Conservation (phyloP, 192 early-diverging fungal species). For the Coemansia aciculifera region DNA sequence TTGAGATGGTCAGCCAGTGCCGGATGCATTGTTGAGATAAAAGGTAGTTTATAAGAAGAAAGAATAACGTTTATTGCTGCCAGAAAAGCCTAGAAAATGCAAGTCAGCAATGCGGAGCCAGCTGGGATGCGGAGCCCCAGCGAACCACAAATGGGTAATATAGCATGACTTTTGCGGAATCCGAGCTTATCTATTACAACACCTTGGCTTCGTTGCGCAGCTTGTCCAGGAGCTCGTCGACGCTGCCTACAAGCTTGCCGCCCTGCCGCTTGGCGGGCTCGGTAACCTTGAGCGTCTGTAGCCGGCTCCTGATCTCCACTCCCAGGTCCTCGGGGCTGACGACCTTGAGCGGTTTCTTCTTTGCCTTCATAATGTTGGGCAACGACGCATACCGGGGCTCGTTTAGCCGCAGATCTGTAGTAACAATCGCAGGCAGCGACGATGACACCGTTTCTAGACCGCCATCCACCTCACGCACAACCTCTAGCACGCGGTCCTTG, state of each 20-base stretch:
- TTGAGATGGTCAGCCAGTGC: constrained; percentile 52
- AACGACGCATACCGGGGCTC: constrained; percentile 95
- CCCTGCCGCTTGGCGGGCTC: constrained; percentile 93
- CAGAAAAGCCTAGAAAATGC: no score
- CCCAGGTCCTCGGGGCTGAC: constrained; percentile 74
- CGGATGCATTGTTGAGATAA: constrained; percentile 36
- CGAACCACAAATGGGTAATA: not conserved
- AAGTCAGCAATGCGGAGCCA: not conserved
- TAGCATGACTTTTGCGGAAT: not conserved
- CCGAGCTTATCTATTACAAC: constrained; percentile 46
- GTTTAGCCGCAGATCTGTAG: constrained; percentile 94
- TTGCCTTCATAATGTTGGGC: constrained; percentile 96
- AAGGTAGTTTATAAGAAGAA: not conserved
- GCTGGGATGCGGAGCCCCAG: no score
- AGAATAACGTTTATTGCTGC: no score
- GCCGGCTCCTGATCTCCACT: constrained; percentile 79
- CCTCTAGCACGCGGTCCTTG: constrained; percentile 63
- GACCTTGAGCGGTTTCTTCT: constrained; percentile 93
- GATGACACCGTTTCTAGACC: constrained; percentile 89
- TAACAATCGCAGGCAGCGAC: constrained; percentile 88
- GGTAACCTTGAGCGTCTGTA: constrained; percentile 85
- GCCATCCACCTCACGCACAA: constrained; percentile 96
- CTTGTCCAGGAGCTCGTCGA: constrained; percentile 92
- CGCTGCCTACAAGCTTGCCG: constrained; percentile 85
- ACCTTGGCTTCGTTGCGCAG: constrained; percentile 81